Percentiles rank a stretch among this genome's conserved stretches.
These are phyloP conservation scores for Harringtonia lauricola DNA, from an alignment of 2,329 filamentous ascomycete species.

Conservation along the genomic window DNA sequence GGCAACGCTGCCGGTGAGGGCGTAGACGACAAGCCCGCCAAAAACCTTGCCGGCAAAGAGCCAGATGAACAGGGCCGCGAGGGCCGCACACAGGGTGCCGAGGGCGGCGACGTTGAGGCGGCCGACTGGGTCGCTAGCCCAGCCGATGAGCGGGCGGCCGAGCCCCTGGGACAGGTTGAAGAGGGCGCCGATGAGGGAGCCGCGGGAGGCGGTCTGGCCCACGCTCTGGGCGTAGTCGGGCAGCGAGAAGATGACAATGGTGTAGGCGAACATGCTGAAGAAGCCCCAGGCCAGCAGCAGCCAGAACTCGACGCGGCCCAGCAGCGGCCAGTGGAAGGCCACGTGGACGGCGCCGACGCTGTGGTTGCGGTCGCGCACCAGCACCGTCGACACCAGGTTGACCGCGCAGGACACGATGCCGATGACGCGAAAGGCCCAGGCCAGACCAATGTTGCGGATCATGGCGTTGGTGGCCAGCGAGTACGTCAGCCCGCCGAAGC, in stretches of 20 bases:
- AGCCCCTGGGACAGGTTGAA: conserved; percentile 58
- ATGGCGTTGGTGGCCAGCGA: conserved; percentile 57
- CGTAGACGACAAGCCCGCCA: conserved; percentile 60
- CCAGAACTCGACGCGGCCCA: conserved; percentile 51
- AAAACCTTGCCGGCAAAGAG: conserved; percentile 52
- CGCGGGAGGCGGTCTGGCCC: conserved; percentile 55
- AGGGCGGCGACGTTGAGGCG: conserved; percentile 61
- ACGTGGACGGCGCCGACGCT: conserved; percentile 54
- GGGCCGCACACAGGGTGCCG: conserved; percentile 51
- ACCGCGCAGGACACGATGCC: conserved; percentile 53
- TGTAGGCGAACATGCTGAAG: conserved; percentile 63
- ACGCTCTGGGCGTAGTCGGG: conserved; percentile 62
- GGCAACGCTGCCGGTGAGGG: conserved; percentile 55
- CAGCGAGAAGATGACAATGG: conserved; percentile 66
- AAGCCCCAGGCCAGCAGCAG: conserved; percentile 57
- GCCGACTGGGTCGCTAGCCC: conserved; percentile 59
- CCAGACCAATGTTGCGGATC: conserved; percentile 50
- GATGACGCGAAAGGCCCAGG: conserved; percentile 56
- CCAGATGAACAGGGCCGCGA: conserved; percentile 64
- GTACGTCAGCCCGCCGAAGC: conserved; percentile 63
- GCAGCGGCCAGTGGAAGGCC: conserved; percentile 53
- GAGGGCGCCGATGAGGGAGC: conserved; percentile 60
- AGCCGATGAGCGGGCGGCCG: conserved; percentile 61
- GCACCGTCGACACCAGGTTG: conserved; percentile 49
- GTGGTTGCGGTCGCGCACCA: conserved; percentile 63